Conservation (phyloP, 768 basidiomycete species). For the Pluteus cervinus region DNA sequence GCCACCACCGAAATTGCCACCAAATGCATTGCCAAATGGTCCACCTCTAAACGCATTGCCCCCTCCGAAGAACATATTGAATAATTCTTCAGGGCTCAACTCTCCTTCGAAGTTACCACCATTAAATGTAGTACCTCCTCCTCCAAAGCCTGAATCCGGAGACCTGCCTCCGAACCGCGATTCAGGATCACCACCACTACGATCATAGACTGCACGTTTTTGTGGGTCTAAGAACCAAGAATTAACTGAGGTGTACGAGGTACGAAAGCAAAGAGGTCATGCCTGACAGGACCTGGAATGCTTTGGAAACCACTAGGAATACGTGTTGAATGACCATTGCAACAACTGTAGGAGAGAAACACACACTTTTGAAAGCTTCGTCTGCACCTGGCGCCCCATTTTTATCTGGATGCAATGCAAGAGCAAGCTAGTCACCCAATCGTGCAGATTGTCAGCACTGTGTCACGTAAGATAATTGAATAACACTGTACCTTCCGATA, state of each 20-base stretch:
- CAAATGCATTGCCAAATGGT: slow-evolving; percentile 30
- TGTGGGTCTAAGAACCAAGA: slow-evolving; percentile 54
- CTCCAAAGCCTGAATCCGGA: slow-evolving; percentile 48
- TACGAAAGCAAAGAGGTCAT: slow-evolving; percentile 8
- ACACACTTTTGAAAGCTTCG: slow-evolving; percentile 94
- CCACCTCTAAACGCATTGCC: too few relatives aligned
- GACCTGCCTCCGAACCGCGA: slow-evolving; percentile 71
- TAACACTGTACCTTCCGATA: slow-evolving; percentile 86
- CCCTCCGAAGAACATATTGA: slow-evolving; percentile 98
- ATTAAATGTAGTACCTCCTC: slow-evolving; percentile 43
- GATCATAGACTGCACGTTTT: slow-evolving; percentile 84
- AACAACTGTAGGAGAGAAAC: slow-evolving; percentile 4
- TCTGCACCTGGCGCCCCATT: slow-evolving; percentile 98
- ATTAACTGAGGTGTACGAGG: slow-evolving; percentile 4
- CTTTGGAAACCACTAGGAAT: slow-evolving; percentile 87
- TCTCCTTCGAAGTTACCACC: slow-evolving; percentile 68
- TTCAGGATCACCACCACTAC: slow-evolving; percentile 84
- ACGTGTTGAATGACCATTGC: slow-evolving; percentile 8
- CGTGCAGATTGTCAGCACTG: background rate
- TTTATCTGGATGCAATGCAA: slow-evolving; percentile 88
- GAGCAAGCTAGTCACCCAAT: slow-evolving; percentile 54
- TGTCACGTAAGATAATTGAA: slow-evolving; percentile 3
- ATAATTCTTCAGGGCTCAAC: slow-evolving; percentile 91
- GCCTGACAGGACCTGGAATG: slow-evolving; percentile 92
- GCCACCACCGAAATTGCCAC: slow-evolving; percentile 49